phyloP scores from a whole-genome alignment of 345 rosid species.

The Eucalyptus sp. region DNA sequence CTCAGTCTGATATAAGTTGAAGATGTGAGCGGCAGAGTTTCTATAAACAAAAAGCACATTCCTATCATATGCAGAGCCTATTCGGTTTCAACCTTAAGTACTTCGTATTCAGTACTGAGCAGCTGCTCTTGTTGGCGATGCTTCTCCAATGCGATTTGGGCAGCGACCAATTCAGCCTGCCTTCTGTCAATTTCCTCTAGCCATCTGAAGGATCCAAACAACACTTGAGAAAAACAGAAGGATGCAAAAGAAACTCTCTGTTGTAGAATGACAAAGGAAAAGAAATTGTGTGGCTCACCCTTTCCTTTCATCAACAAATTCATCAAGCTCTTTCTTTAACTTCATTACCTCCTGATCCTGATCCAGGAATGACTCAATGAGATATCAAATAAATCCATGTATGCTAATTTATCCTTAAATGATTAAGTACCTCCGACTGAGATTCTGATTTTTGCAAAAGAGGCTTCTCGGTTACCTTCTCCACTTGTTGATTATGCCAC shows the following conservation, averaged over 20 bases:
- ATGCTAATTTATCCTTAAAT: neutral
- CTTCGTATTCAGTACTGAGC: conserved; percentile 62
- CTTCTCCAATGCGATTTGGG: conserved; percentile 61
- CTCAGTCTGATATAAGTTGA: conserved; percentile 33
- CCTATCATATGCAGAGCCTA: neutral
- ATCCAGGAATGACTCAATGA: conserved; percentile 14
- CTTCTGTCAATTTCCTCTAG: conserved; percentile 72
- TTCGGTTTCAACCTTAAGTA: conserved; percentile 49
- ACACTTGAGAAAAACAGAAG: neutral
- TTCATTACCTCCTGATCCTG: conserved; percentile 43
- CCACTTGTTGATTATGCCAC: conserved; percentile 57
- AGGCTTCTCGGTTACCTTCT: conserved; percentile 60
- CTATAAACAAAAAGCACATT: neutral
- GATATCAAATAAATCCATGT: neutral
- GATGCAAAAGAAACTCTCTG: neutral
- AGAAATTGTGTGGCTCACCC: conserved; percentile 36
- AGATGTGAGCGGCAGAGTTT: neutral
- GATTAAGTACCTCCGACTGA: conserved; percentile 42
- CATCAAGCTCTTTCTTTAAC: conserved; percentile 67
- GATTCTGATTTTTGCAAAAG: conserved; percentile 30
- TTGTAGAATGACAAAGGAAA: neutral
- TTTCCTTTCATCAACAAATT: conserved; percentile 65
- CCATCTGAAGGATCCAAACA: conserved; percentile 38
- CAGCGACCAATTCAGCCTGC: conserved; percentile 66
- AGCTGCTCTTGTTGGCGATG: conserved; percentile 57